A percentile compares a stretch with the other conserved stretches of the same genome.
Evolutionary conservation across 495 filamentous ascomycete species (phyloP).

Genomic region (Talaromyces ruber): DNA sequence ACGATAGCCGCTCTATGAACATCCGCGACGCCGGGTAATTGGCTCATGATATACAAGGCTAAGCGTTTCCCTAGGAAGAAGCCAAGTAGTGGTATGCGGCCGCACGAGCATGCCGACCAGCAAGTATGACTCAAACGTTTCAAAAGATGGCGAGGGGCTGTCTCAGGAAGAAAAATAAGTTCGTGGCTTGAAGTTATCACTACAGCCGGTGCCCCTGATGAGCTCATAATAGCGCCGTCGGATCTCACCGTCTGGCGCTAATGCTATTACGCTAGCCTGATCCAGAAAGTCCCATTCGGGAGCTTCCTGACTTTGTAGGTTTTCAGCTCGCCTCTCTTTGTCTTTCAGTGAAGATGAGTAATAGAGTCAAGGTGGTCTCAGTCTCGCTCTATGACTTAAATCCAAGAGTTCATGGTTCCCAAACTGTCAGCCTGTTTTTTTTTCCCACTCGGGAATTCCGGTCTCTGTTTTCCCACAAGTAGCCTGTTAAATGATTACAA

Average conservation of each 20-base stretch:
- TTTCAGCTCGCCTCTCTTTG: not conserved
- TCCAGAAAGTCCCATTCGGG: not conserved
- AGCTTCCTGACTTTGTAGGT: not conserved
- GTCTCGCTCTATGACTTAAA: not conserved
- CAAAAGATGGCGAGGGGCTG: not conserved
- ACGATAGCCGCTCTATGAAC: not conserved
- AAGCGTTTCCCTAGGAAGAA: not conserved
- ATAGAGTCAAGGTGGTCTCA: not conserved
- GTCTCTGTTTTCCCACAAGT: too few relatives aligned
- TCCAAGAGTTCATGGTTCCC: too few relatives aligned
- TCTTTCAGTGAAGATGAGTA: not conserved
- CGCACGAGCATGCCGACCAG: not conserved
- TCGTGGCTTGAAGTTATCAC: conserved; percentile 1
- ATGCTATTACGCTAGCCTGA: not conserved
- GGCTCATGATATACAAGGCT: not conserved
- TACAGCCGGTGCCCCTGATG: not conserved
- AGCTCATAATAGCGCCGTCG: not conserved
- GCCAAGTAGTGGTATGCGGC: not conserved
- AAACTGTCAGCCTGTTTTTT: too few relatives aligned
- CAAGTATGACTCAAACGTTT: not conserved
- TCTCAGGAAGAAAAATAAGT: not conserved
- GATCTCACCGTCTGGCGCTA: not conserved
- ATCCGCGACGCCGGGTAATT: not conserved
- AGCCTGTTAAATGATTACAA: too few relatives aligned
- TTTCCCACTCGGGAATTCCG: too few relatives aligned